phyloP scores from a whole-genome alignment of 2,329 filamentous ascomycete species.

The Arthrocladium fulminans region DNA sequence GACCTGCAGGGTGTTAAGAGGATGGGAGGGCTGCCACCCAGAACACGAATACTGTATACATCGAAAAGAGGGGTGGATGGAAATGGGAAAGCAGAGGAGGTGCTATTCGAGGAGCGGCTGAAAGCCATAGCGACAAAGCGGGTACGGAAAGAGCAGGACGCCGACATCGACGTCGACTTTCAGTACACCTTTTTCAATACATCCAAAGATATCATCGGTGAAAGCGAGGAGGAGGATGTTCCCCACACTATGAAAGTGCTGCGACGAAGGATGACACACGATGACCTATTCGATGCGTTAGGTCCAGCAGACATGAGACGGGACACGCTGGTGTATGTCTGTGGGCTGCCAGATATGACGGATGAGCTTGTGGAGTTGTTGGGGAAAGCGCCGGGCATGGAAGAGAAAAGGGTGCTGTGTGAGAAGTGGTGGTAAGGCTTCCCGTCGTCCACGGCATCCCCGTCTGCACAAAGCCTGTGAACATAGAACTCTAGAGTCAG shows the following conservation, averaged over 20 bases:
- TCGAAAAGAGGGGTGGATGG: conserved; percentile 11
- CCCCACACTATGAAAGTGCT: conserved; percentile 23
- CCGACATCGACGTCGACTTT: conserved; percentile 38
- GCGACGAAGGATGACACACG: conserved; percentile 27
- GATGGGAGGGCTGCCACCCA: conserved; percentile 13
- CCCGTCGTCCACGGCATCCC: background rate
- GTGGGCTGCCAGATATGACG: conserved; percentile 60
- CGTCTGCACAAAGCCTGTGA: conserved; percentile 10
- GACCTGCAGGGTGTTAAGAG: conserved; percentile 12
- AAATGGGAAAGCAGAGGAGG: conserved; percentile 23
- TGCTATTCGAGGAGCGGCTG: conserved; percentile 48
- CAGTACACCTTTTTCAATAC: conserved; percentile 43
- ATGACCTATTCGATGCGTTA: conserved; percentile 30
- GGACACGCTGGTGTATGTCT: conserved; percentile 54
- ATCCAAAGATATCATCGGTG: background rate
- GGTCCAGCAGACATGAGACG: conserved; percentile 27
- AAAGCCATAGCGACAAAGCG: conserved; percentile 31
- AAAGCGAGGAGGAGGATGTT: background rate
- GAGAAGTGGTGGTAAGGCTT: conserved; percentile 56
- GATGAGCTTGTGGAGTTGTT: conserved; percentile 50
- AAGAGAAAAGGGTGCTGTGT: conserved; percentile 42
- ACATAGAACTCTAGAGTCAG: background rate
- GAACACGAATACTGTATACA: conserved; percentile 19
- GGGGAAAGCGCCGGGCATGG: conserved; percentile 34
- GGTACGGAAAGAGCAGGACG: conserved; percentile 19